phyloP scores from a whole-genome alignment of 139 green algal species.

The Microglena sp. region DNA sequence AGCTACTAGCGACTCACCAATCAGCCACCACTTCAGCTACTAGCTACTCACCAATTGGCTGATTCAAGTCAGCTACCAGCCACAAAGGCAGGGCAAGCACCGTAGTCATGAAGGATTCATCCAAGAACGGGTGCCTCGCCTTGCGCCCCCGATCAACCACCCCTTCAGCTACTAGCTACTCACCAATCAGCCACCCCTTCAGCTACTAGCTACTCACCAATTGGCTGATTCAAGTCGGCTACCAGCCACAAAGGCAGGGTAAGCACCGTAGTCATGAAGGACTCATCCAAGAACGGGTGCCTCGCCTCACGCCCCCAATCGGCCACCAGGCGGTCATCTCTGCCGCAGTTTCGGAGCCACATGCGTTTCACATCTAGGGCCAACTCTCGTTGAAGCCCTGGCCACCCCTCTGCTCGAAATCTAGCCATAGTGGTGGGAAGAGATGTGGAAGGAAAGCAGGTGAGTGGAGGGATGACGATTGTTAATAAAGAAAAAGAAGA shows the following conservation, averaged over 20 bases:
- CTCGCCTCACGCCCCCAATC: constrained; percentile 71
- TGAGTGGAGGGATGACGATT: not conserved
- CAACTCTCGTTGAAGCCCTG: constrained; percentile 53
- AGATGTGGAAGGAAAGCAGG: not conserved
- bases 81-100: no score
- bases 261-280: constrained; percentile 50
- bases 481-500: not conserved
- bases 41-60: no score
- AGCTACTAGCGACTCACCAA: no score
- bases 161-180: no score
- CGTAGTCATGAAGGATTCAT: constrained; percentile 64
- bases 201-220: no score
- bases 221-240: constrained; percentile 1
- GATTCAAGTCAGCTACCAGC: no score
- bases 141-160: no score
- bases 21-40: no score
- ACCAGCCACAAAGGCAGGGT: not conserved
- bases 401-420: constrained; percentile 32
- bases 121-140: constrained; percentile 82
- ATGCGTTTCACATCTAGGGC: constrained; percentile 71
- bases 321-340: constrained; percentile 81
- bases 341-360: constrained; percentile 85
- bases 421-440: constrained; percentile 16
- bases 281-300: constrained; percentile 88
- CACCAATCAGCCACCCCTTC: no score